Conservation (phyloP, 768 basidiomycete genomes). For the Xerocomellus chrysenteron region DNA sequence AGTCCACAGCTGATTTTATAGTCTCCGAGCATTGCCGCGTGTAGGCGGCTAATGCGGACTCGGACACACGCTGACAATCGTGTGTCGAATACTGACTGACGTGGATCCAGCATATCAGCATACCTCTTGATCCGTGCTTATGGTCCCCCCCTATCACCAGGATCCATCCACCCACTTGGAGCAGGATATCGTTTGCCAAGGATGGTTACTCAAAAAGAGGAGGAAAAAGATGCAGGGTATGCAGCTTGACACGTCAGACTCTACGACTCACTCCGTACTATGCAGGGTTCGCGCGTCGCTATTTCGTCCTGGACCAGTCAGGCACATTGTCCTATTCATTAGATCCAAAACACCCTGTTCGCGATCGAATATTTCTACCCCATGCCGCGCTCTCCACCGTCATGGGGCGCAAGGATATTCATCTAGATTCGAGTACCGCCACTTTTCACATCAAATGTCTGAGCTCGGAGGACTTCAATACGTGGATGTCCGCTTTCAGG, state of each 20-base stretch:
- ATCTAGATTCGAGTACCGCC: conserved; percentile 70
- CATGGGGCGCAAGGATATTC: conserved; percentile 73
- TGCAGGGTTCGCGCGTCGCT: conserved; percentile 80
- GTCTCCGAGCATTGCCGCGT: conserved; percentile 13
- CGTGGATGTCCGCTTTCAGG: conserved; percentile 78
- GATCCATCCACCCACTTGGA: conserved; percentile 3
- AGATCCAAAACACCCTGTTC: conserved; percentile 65
- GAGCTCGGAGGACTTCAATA: conserved; percentile 64
- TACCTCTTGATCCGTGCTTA: neutral
- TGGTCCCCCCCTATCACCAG: conserved; percentile 10
- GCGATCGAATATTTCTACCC: conserved; percentile 66
- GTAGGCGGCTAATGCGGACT: neutral
- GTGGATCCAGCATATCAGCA: neutral
- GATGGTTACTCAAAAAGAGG: conserved; percentile 86
- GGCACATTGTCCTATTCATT: conserved; percentile 76
- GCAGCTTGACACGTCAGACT: conserved; percentile 3
- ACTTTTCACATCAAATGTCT: conserved; percentile 85
- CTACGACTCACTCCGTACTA: neutral
- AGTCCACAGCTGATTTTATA: neutral
- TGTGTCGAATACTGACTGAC: neutral
- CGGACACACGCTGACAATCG: conserved; percentile 1
- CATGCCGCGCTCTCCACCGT: conserved; percentile 78
- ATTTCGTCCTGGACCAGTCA: conserved; percentile 67
- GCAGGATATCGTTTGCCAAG: conserved; percentile 49
- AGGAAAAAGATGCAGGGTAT: conserved; percentile 86